Percentiles rank a stretch among this genome's conserved stretches.
Evolutionary conservation across 2,329 filamentous ascomycete genomes (phyloP).

Genomic region (Cercospora berteroae): DNA sequence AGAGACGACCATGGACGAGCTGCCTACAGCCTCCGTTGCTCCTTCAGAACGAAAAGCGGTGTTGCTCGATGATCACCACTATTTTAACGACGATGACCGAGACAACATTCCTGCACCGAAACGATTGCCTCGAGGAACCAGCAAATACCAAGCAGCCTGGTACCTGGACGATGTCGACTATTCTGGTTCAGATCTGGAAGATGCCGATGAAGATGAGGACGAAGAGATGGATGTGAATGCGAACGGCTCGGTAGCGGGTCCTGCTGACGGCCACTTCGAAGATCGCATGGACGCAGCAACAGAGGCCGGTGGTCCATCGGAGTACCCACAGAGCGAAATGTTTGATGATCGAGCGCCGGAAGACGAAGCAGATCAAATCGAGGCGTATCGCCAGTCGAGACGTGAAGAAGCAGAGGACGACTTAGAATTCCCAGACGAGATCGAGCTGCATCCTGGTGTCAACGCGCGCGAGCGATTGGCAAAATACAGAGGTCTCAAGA

Average conservation of each 20-base stretch:
- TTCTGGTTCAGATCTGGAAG: slow-evolving; percentile 80
- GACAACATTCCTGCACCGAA: slow-evolving; percentile 63
- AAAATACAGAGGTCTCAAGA: slow-evolving; percentile 89
- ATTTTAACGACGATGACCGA: slow-evolving; percentile 86
- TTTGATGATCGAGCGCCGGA: slow-evolving; percentile 77
- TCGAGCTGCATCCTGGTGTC: slow-evolving; percentile 86
- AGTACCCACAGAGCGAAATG: slow-evolving; percentile 91
- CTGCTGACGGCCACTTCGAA: slow-evolving; percentile 70
- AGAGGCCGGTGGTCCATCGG: slow-evolving; percentile 68
- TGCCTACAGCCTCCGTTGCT: slow-evolving; percentile 53
- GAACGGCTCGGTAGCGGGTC: slow-evolving; percentile 56
- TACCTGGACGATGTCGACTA: slow-evolving; percentile 79
- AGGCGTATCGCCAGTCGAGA: slow-evolving; percentile 74
- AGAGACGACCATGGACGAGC: slow-evolving; percentile 72
- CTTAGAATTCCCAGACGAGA: slow-evolving; percentile 93
- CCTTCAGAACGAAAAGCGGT: slow-evolving; percentile 70
- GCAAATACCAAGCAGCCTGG: slow-evolving; percentile 92
- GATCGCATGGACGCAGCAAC: slow-evolving; percentile 53
- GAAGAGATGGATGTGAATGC: slow-evolving; percentile 53
- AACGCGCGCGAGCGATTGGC: slow-evolving; percentile 80
- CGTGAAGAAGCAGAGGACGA: slow-evolving; percentile 77
- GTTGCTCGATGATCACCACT: slow-evolving; percentile 92
- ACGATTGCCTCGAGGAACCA: slow-evolving; percentile 84
- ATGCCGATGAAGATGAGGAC: slow-evolving; percentile 58
- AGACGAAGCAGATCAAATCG: slow-evolving; percentile 79